Evolutionary conservation across 305 asterid species (phyloP).

Genomic region (Fraxinus sp.): DNA sequence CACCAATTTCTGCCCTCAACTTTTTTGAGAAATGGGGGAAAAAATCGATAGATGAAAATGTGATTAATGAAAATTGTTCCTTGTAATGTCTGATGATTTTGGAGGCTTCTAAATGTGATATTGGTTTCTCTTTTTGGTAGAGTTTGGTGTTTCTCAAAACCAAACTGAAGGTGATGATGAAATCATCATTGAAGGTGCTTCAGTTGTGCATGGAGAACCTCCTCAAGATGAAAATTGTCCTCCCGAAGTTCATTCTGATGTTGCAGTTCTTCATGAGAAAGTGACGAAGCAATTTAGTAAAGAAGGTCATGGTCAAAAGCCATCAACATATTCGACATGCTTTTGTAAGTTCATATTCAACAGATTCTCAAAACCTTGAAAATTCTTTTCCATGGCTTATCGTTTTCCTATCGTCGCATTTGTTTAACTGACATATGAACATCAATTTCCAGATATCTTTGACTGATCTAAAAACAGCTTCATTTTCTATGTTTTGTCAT

Average conservation of each 20-base stretch:
- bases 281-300: conserved; percentile 79
- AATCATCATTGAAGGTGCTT: conserved; percentile 67
- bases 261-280: conserved; percentile 83
- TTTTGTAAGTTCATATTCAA: conserved; percentile 56
- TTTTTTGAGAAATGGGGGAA: conserved; percentile 4
- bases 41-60: neutral
- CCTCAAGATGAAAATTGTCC: conserved; percentile 65
- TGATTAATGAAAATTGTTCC: neutral
- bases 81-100: too few species aligned
- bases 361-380: conserved; percentile 6
- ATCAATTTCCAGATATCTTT: conserved; percentile 1
- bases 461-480: neutral
- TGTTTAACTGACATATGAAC: neutral
- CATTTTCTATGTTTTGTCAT: neutral
- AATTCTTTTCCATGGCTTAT: neutral
- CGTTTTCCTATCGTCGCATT: neutral
- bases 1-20: neutral
- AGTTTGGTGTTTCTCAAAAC: too few species aligned
- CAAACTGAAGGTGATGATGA: conserved; percentile 34
- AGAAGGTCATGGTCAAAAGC: conserved; percentile 93
- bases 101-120: neutral
- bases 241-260: conserved; percentile 67
- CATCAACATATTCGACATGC: conserved; percentile 94
- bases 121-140: too few species aligned
- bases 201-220: conserved; percentile 72